phyloP scores from a whole-genome alignment of 1,284 basidiomycete genomes.

The Cryptococcus hybrid region DNA sequence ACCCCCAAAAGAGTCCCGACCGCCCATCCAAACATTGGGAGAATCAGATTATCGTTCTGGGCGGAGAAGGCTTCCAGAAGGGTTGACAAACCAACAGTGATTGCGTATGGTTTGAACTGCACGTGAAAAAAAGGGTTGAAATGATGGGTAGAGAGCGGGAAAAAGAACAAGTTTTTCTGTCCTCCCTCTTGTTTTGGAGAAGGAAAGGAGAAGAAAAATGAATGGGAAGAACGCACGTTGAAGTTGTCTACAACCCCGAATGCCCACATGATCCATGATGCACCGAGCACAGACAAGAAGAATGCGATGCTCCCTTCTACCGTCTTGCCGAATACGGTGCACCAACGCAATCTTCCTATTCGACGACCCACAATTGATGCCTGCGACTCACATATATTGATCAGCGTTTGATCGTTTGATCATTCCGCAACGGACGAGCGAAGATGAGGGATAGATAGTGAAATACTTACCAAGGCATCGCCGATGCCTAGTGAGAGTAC shows the following conservation, averaged over 20 bases:
- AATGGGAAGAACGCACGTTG: constrained; percentile 55
- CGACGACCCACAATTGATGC: constrained; percentile 90
- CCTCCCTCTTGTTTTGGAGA: too few relatives aligned
- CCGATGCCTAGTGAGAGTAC: constrained; percentile 88
- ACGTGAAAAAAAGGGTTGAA: background rate
- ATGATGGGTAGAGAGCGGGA: too few relatives aligned
- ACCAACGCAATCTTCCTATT: constrained; percentile 76
- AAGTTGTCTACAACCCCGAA: constrained; percentile 68
- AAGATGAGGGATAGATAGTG: too few relatives aligned
- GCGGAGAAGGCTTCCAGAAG: constrained; percentile 81
- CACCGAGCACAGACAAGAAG: constrained; percentile 65
- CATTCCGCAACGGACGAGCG: too few relatives aligned
- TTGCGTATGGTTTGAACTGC: constrained; percentile 21
- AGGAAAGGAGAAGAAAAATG: background rate
- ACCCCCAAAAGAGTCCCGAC: constrained; percentile 42
- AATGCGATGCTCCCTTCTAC: constrained; percentile 89
- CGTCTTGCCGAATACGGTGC: constrained; percentile 77
- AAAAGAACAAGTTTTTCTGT: too few relatives aligned
- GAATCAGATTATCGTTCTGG: constrained; percentile 91
- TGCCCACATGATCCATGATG: constrained; percentile 68
- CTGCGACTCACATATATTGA: constrained; percentile 44
- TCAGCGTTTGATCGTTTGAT: too few relatives aligned
- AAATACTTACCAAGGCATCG: constrained; percentile 75
- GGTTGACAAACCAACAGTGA: constrained; percentile 61
- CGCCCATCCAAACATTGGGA: constrained; percentile 83